Percentiles rank a stretch among this genome's conserved stretches.
Evolutionary conservation across 2,329 filamentous ascomycete genomes (phyloP).

Genomic region (Penicillium griseofulvum): DNA sequence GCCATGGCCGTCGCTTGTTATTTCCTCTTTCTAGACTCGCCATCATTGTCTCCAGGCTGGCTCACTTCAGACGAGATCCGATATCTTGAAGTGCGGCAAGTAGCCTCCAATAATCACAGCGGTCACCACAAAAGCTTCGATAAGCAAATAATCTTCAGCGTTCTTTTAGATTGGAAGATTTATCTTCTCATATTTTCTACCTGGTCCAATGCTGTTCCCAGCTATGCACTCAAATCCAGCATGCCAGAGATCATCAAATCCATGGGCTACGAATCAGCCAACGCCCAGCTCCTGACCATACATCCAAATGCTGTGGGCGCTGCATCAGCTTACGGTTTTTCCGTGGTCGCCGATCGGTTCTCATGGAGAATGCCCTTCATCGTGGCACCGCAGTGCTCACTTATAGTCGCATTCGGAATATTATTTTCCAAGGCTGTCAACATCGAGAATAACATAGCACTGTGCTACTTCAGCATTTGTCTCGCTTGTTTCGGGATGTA

Average conservation of each 20-base stretch:
- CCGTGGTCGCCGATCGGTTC: conserved; percentile 38
- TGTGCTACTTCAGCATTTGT: conserved; percentile 47
- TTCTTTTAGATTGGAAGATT: conserved; percentile 51
- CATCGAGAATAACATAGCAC: conserved; percentile 41
- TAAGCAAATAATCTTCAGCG: conserved; percentile 36
- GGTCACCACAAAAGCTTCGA: conserved; percentile 31
- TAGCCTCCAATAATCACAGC: conserved; percentile 25
- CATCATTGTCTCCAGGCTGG: conserved; percentile 36
- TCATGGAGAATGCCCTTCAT: conserved; percentile 44
- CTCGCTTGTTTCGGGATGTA: conserved; percentile 45
- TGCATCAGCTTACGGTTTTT: conserved; percentile 28
- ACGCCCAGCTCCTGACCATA: conserved; percentile 28
- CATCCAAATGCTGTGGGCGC: conserved; percentile 38
- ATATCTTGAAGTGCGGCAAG: conserved; percentile 41
- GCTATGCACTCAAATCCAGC: conserved; percentile 35
- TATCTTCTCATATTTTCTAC: conserved; percentile 44
- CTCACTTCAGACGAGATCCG: conserved; percentile 43
- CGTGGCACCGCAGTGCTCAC: conserved; percentile 32
- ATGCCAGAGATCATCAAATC: conserved; percentile 43
- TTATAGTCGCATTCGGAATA: conserved; percentile 40
- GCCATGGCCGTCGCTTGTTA: conserved; percentile 52
- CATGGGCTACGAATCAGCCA: conserved; percentile 42
- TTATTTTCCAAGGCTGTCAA: conserved; percentile 38
- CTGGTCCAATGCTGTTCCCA: conserved; percentile 45
- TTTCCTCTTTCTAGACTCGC: conserved; percentile 38